Base-by-base conservation (phyloP, 1,284 basidiomycete species). In the Ganoderma lucidum region DNA sequence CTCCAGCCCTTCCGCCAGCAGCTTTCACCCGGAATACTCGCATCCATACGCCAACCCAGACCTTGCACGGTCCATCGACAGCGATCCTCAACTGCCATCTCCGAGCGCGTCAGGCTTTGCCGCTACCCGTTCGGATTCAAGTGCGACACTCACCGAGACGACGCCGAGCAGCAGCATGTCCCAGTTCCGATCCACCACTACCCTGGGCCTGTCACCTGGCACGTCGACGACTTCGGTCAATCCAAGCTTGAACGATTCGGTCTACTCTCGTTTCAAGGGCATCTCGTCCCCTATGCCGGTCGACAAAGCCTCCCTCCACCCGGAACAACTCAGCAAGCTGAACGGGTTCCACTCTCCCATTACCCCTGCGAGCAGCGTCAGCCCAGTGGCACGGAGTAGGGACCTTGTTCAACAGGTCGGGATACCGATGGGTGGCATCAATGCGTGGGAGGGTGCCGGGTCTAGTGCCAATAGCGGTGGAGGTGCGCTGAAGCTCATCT, bases 1-100 rank as follows among this genome's bases (percentile, higher is more conserved):
- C 53, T 76, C 76, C 28, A 73, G 74, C 10, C 74, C 73, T 58
- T 69, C 76, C 9, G 70, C 75, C 39, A 35, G 39, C 8, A 68
- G 73, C 55, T 73, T 71, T 23, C 73, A 73, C 44, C 70, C 76
- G 6, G 76, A 78, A 61, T 78, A 78, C 39, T 75, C 72, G 51
- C 92, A 93, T 80, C 93, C 93, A 48, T 94, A 93, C 76, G 93
- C 92, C 65, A 93, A 93, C 73, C 91, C 93, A 8, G 90, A 93
- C 70, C 81, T 90, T 17, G 75, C 75, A 32, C 73, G 73, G n/a
- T 41, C 68, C 81, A 83, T 59, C 73, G 80, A 68, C 48, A 75
- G 63, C 81, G 71, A 85, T 64, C 81, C 81, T 62, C 76, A 81
- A 37, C 76, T 80, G 59, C 79, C 81, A 32, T 76, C 78, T n/a